phyloP scores from a whole-genome alignment of 2,329 filamentous ascomycete species.

The Ophiognomonia clavigignenti-juglandacearum region DNA sequence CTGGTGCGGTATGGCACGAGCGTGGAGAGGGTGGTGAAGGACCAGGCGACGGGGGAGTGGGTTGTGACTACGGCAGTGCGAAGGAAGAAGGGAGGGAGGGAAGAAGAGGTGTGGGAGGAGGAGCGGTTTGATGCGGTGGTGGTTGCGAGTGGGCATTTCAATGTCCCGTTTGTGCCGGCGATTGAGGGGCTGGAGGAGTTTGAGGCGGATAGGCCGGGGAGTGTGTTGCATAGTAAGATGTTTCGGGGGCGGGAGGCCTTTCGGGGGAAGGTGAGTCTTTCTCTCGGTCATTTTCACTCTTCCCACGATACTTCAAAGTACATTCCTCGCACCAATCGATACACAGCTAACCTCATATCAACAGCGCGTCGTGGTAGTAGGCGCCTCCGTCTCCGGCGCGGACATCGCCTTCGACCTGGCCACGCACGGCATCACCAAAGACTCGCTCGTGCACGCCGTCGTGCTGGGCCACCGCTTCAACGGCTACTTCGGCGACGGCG shows the following conservation, averaged over 20 bases:
- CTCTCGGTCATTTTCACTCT: not conserved
- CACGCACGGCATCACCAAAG: constrained; percentile 12
- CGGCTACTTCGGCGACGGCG: constrained; percentile 23
- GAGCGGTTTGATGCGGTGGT: constrained; percentile 56
- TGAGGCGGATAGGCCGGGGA: constrained; percentile 39
- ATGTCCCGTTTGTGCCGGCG: constrained; percentile 47
- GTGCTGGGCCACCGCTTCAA: constrained; percentile 23
- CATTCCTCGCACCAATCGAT: too few relatives aligned
- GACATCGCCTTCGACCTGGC: constrained; percentile 41
- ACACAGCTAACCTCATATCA: too few relatives aligned
- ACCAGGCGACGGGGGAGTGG: constrained; percentile 46
- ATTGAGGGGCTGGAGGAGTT: constrained; percentile 45
- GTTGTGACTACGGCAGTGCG: constrained; percentile 44
- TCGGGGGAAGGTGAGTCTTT: constrained; percentile 35
- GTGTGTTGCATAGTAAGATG: constrained; percentile 51
- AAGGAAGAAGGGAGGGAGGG: constrained; percentile 16
- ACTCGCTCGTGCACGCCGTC: constrained; percentile 21
- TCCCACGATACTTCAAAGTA: too few relatives aligned
- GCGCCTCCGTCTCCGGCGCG: constrained; percentile 59
- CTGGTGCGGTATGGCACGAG: constrained; percentile 53
- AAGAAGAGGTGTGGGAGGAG: constrained; percentile 57
- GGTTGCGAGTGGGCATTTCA: constrained; percentile 54
- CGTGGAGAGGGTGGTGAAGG: constrained; percentile 54
- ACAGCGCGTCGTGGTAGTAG: constrained; percentile 57
- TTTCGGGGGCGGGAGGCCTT: constrained; percentile 43